Evolutionary conservation across 1,284 basidiomycete species (phyloP).

Genomic region (Irpex sp.): DNA sequence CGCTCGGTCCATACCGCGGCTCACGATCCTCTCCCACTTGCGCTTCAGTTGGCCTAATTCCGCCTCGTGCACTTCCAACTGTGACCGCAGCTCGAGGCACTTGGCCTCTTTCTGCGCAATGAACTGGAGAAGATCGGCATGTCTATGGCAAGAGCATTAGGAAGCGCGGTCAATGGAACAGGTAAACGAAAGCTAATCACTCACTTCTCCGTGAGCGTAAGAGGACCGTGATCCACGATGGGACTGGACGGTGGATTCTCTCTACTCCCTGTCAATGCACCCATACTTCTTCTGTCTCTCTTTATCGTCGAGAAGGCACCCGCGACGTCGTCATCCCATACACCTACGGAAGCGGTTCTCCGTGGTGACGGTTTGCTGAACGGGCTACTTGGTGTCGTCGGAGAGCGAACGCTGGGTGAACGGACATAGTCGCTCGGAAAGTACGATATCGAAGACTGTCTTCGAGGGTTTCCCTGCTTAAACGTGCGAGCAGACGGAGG

Average conservation of each 20-base stretch:
- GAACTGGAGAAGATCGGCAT: slow-evolving; percentile 70
- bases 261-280: slow-evolving; percentile 11
- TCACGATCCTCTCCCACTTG: slow-evolving; percentile 77
- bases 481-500: slow-evolving; percentile 19
- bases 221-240: slow-evolving; percentile 31
- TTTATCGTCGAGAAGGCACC: slow-evolving; percentile 8
- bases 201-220: slow-evolving; percentile 63
- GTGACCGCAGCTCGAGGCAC: slow-evolving; percentile 73
- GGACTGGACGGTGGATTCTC: slow-evolving; percentile 9
- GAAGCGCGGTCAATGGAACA: background rate
- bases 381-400: slow-evolving; percentile 13
- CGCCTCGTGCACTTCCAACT: slow-evolving; percentile 63
- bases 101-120: slow-evolving; percentile 82
- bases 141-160: slow-evolving; percentile 36
- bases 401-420: slow-evolving; percentile 26
- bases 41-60: slow-evolving; percentile 71
- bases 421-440: slow-evolving; percentile 33
- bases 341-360: slow-evolving; percentile 23
- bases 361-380: slow-evolving; percentile 15
- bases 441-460: slow-evolving; percentile 68
- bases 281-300: slow-evolving; percentile 23
- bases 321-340: slow-evolving; percentile 2
- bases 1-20: slow-evolving; percentile 48
- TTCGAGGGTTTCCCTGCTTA: slow-evolving; percentile 27
- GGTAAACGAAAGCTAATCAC: slow-evolving; percentile 12